phyloP scores from a whole-genome alignment of 2,329 filamentous ascomycete species.

The Aspergillus sp. region DNA sequence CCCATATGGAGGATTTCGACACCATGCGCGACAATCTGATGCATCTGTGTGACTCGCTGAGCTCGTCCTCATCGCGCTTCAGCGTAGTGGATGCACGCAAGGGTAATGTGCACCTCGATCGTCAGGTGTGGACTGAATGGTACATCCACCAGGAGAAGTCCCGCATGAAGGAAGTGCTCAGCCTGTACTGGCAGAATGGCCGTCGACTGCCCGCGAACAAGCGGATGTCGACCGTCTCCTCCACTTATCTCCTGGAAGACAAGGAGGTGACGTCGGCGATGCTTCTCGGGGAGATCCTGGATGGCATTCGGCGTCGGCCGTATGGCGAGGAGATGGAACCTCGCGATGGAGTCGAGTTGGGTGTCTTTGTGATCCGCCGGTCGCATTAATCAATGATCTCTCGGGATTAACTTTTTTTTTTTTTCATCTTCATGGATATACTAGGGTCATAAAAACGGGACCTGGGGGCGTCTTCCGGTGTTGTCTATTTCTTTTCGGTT shows the following conservation, averaged over 20 bases:
- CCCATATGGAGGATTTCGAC: constrained; percentile 55
- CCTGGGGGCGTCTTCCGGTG: constrained; percentile 12
- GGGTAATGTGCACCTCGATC: constrained; percentile 50
- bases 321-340: constrained; percentile 46
- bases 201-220: constrained; percentile 32
- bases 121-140: constrained; percentile 61
- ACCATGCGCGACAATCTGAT: constrained; percentile 45
- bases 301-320: constrained; percentile 54
- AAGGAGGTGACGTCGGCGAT: constrained; percentile 53
- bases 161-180: constrained; percentile 52
- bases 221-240: constrained; percentile 19
- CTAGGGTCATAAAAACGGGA: constrained; percentile 8
- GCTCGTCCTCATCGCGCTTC: constrained; percentile 39
- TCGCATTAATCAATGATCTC: constrained; percentile 25
- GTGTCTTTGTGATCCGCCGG: constrained; percentile 50
- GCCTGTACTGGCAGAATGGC: constrained; percentile 40
- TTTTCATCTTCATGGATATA: constrained; percentile 10
- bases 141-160: constrained; percentile 64
- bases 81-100: constrained; percentile 50
- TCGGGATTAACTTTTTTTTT: constrained; percentile 1
- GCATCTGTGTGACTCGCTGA: constrained; percentile 39
- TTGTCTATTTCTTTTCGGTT: constrained; percentile 1
- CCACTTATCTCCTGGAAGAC: constrained; percentile 29
- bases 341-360: constrained; percentile 45
- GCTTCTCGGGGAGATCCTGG: constrained; percentile 58